Conservation (phyloP, 164 flowering plant genomes). For the Paratinospora sagittata region DNA sequence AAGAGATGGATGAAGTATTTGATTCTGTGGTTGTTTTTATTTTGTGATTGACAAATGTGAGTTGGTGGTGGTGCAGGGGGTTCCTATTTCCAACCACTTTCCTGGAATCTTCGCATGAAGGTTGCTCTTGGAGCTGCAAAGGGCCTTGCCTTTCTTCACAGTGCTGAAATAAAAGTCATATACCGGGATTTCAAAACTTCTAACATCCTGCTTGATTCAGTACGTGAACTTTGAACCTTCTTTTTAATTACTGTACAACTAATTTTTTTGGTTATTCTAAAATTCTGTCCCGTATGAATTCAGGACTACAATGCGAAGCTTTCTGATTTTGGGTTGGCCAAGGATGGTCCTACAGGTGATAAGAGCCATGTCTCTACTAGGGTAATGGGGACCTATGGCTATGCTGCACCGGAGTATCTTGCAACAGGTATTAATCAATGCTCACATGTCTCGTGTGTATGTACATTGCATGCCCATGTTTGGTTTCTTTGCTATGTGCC, state of each 20-base stretch:
- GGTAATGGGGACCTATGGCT: slow-evolving; percentile 83
- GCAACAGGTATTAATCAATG: slow-evolving; percentile 53
- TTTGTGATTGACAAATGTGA: background rate
- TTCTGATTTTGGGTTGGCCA: slow-evolving; percentile 91
- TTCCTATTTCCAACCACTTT: slow-evolving; percentile 30
- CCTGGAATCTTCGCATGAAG: slow-evolving; percentile 33
- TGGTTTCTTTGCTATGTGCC: background rate
- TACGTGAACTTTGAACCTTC: slow-evolving; percentile 9
- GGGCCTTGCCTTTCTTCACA: slow-evolving; percentile 38
- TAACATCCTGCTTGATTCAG: slow-evolving; percentile 30
- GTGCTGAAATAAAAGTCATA: slow-evolving; percentile 28
- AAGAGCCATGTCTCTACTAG: slow-evolving; percentile 82
- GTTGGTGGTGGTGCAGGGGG: slow-evolving; percentile 24
- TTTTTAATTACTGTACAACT: background rate
- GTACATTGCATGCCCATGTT: background rate
- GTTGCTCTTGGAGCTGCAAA: slow-evolving; percentile 36
- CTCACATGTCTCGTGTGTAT: background rate
- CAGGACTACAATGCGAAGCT: slow-evolving; percentile 76
- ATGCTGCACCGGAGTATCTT: slow-evolving; percentile 92
- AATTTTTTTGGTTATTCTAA: background rate
- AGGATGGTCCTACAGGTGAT: slow-evolving; percentile 81
- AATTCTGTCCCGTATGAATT: background rate
- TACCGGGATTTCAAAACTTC: slow-evolving; percentile 30
- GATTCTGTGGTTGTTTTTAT: background rate
- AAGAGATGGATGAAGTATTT: too few relatives aligned